Percentiles rank a stretch among this genome's conserved stretches.
Evolutionary conservation across 2,329 filamentous ascomycete genomes (phyloP).

Genomic region (Diatrype stigma): DNA sequence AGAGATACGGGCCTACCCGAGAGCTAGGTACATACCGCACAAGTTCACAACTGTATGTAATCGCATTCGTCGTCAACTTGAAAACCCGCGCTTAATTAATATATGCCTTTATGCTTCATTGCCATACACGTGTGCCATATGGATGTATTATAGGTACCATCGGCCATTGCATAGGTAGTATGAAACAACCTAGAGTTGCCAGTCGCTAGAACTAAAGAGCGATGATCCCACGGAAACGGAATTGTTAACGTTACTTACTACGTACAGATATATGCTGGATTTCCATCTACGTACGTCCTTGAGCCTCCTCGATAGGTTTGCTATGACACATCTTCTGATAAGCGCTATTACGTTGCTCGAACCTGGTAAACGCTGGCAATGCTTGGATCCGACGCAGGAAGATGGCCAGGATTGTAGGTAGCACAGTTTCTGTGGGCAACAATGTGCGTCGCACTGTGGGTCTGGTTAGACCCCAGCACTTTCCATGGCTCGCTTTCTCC

Average conservation of each 20-base stretch:
- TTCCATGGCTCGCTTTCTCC: neutral
- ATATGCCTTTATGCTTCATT: no score
- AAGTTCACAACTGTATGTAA: neutral
- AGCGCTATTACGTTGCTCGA: neutral
- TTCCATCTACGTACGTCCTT: neutral
- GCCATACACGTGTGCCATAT: no score
- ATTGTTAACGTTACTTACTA: no score
- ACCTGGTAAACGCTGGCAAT: neutral
- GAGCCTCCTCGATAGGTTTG: neutral
- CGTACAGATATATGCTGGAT: neutral
- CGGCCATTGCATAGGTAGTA: neutral
- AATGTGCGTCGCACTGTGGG: neutral
- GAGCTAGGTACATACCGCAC: no score
- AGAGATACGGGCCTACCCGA: neutral
- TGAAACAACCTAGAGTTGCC: neutral
- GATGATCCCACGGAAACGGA: neutral
- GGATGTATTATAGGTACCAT: no score
- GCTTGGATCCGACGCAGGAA: neutral
- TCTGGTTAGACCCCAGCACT: neutral
- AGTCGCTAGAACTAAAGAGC: neutral
- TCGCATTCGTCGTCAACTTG: no score
- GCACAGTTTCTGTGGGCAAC: neutral
- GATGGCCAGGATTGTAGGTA: neutral
- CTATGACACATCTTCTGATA: conserved; percentile 1
- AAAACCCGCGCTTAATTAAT: no score